Evolutionary conservation across 140 eudicot species (phyloP), one percentile per base, ranked within the genome.

Genomic region (Flaveria floridana): DNA sequence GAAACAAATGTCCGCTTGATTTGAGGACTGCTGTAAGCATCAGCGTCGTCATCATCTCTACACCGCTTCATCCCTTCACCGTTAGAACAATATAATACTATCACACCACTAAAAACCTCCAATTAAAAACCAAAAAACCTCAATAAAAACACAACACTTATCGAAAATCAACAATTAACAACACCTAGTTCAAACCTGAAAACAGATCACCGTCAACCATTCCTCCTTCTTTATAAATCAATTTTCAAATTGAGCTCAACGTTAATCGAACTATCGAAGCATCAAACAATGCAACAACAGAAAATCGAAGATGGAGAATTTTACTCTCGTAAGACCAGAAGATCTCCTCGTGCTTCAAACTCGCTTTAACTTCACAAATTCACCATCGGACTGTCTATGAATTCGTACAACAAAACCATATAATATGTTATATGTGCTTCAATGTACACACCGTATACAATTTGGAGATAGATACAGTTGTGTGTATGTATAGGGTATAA

Each of bases 41-140:
- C 96, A 76, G 65, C 86, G 81, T 85, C 96, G 74, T 87, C 86
- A 77, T 85, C 97, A 74, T 86, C 98, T 83, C 92, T 81, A 78
- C 87, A 73, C 91, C 97, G 89, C 91, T 89, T 91, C 95, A 82
- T 86, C 80, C 76, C 82, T 86, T 65, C 57, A 71, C 52, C 34
- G 61, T 50, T 15, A 19, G 41, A 52, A 76, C 71, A 69, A 81
- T 68, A 34, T 61, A 30, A 70, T 39, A 63, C 15, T 19, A 34
- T 68, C 18, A 44, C 66, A 50, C 7, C 75, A 72, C 71, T 57
- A 34, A 62, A 20, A 62, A 72, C 69, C 57, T 66, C 70, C 61
- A 51, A 57, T 57, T 55, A 59, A 48, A 71, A 71, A 47, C 16
- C 46, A 79, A 44, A 71, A 71, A 30, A 12, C 25, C 73, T 6